Base-by-base conservation (phyloP, 106 monocot genomes). In the Agapanthus africanus region DNA sequence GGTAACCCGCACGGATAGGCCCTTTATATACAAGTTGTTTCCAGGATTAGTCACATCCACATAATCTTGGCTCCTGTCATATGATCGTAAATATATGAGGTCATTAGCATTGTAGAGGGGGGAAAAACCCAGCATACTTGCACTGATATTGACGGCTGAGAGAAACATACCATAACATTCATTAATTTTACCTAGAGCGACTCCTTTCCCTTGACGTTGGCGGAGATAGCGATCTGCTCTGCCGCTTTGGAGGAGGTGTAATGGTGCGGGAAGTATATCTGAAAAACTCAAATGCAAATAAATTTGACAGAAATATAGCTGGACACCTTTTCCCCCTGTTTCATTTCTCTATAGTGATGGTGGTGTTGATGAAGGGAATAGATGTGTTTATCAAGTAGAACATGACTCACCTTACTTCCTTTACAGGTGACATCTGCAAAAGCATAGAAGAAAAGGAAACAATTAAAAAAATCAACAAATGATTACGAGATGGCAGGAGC, bases 21-120 rank as follows among this genome's bases (percentile, higher is more conserved):
- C 92, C 15, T 88, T 88, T 11, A 92, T 79, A 44, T 85, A 92
- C 47, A 92, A 72, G 62, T 92, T 92, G 76, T 92, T 92, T 40
- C 92, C 92, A 72, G 88, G 92, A 73, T 92, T 92, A 13, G 18
- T 27, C 36, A 71, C 40, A 51, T 50, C 62, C 25, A 13, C 54
- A 62, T 63, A 54, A 46, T 88, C 88, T 68, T 25, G 67, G 65
- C 83, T 92, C 79, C 88, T 92, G 54, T 19, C 15, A 21, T 33
- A 63, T 13, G 40, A 50, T 32, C 6, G 40, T 5, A 77, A 46
- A 63, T 44, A 68, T 10, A 38, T 35, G 23, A 35, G n/a, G 23
- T 3, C 28, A 34, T 7, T 46, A 72, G 30, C 19, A 54, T 40
- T 8, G 44, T 19, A 4, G 64, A 68, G 32, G n/a, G n/a, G n/a